These are phyloP conservation scores for Dictyostelium brefeldianum DNA, from an alignment of 78 protist genomes.

Conservation along the genomic window DNA sequence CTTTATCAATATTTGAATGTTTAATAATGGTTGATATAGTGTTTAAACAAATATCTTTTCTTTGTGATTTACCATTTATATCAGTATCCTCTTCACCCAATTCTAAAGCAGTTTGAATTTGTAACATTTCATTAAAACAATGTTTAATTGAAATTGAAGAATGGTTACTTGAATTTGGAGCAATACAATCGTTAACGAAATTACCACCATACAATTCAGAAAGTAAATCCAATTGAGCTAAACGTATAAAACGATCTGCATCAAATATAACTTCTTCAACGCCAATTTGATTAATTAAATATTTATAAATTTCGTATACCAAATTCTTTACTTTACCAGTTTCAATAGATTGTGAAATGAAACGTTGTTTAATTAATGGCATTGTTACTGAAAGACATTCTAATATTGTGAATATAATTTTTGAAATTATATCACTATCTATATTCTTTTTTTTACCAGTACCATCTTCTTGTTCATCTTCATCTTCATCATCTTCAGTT, in stretches of 20 bases:
- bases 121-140: background rate
- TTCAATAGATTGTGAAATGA: background rate
- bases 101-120: constrained; percentile 15
- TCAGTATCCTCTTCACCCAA: constrained; percentile 24
- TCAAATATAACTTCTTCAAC: constrained; percentile 40
- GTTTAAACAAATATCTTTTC: constrained; percentile 29
- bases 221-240: constrained; percentile 22
- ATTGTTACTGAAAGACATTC: background rate
- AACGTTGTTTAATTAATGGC: background rate
- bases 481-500: background rate
- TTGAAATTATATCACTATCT: constrained; percentile 37
- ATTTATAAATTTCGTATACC: background rate
- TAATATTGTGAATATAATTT: constrained; percentile 18
- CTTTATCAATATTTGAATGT: background rate
- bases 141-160: background rate
- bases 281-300: constrained; percentile 6
- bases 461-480: background rate
- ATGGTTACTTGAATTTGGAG: background rate
- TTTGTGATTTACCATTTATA: background rate
- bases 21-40: background rate
- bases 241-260: constrained; percentile 23
- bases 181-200: background rate
- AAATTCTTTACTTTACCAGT: background rate
- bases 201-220: background rate
- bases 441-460: background rate